These are phyloP conservation scores for Kwoniella sp. DNA, from an alignment of 768 basidiomycete species.

Conservation along the genomic window DNA sequence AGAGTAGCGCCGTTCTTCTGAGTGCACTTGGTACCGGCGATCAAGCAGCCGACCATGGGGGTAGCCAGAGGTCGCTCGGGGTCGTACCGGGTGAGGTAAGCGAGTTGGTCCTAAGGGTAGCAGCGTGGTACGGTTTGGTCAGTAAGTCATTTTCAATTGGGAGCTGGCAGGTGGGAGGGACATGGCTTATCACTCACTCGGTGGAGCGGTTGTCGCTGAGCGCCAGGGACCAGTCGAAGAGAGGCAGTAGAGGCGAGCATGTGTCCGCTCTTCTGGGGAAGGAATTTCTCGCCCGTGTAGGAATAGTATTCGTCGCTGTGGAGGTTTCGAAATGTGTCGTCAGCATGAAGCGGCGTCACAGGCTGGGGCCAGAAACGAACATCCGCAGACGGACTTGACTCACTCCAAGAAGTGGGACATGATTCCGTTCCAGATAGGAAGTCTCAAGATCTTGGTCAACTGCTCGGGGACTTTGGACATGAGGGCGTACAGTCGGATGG, in stretches of 20 bases:
- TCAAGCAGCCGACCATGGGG: conserved; percentile 26
- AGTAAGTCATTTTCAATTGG: too few species aligned
- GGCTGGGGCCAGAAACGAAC: neutral
- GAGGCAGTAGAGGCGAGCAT: conserved; percentile 27
- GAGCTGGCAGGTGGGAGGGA: too few species aligned
- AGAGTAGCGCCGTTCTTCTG: conserved; percentile 25
- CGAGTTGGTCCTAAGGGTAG: conserved; percentile 20
- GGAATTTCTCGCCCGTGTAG: conserved; percentile 24
- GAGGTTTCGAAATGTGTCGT: too few species aligned
- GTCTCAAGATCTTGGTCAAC: conserved; percentile 20
- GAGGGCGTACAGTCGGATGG: conserved; percentile 22
- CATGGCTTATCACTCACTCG: conserved; percentile 12
- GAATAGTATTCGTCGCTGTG: conserved; percentile 26
- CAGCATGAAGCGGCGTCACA: neutral
- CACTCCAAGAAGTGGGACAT: conserved; percentile 23
- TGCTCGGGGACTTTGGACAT: conserved; percentile 16
- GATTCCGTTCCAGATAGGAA: conserved; percentile 25
- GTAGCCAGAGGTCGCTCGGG: conserved; percentile 20
- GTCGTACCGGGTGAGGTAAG: conserved; percentile 22
- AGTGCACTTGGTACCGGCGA: conserved; percentile 26
- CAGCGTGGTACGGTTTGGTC: neutral
- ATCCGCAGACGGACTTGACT: conserved; percentile 10
- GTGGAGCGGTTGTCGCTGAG: conserved; percentile 23
- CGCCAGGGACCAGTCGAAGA: conserved; percentile 22
- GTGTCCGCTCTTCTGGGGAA: conserved; percentile 26